Conservation (phyloP, 768 basidiomycete genomes). For the Leccinum aurantiacum region DNA sequence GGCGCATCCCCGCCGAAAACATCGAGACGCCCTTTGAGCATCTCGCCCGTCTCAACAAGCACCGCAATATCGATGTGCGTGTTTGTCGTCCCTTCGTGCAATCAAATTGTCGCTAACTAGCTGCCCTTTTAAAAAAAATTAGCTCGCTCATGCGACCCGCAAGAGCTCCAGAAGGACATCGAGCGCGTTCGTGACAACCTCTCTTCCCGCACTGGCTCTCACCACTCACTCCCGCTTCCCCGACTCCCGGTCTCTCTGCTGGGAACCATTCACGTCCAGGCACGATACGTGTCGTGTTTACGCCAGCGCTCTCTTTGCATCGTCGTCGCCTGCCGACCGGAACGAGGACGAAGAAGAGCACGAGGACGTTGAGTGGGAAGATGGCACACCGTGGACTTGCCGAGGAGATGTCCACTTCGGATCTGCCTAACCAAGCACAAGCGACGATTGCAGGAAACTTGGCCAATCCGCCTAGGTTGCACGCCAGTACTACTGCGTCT, state of each 20-base stretch:
- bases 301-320: constrained; percentile 54
- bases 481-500: constrained; percentile 84
- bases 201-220: constrained; percentile 47
- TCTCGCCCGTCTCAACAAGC: constrained; percentile 92
- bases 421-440: constrained; percentile 86
- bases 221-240: constrained; percentile 49
- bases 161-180: constrained; percentile 58
- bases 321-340: constrained; percentile 82
- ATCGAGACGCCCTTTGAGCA: constrained; percentile 98
- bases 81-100: background rate
- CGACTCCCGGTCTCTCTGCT: constrained; percentile 39
- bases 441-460: constrained; percentile 85
- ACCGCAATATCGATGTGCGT: constrained; percentile 93
- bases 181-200: constrained; percentile 51
- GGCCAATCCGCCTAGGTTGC: constrained; percentile 73
- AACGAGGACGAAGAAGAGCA: constrained; percentile 69
- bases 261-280: constrained; percentile 24
- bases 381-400: constrained; percentile 51
- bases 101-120: background rate
- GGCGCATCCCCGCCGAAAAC: constrained; percentile 98
- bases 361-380: constrained; percentile 55
- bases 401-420: constrained; percentile 53
- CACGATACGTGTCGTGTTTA: constrained; percentile 68
- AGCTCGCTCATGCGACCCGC: constrained; percentile 37
- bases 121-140: background rate